Evolutionary conservation across 345 rosid genomes (phyloP), one percentile per base, ranked within the genome.

Genomic region (Salix brachista): DNA sequence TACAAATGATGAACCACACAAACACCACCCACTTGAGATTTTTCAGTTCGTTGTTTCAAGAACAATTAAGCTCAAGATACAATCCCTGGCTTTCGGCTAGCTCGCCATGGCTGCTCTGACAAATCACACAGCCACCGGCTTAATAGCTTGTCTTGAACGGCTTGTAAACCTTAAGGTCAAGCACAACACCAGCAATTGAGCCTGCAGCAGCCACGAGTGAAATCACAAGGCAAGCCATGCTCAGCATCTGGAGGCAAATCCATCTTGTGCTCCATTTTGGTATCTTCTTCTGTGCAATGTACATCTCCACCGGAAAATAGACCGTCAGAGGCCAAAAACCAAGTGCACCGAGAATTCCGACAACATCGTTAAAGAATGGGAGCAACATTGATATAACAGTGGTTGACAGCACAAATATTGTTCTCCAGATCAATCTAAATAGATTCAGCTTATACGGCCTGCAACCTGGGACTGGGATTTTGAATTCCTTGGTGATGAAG

Each of bases 301-400:
- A 66, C 69, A 66, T 66, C 69, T 66, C 69, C 69, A 66, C 69
- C 18, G 69, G 69, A 32, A 66, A 66, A 66, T 66, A 66, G 69
- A 66, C 69, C 2, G 69, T 66, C 69, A 66, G 36, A 21, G 69
- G 69, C 69, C 69, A 66, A 18, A 66, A 66, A 34, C 69, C 69
- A 66, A 66, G 41, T 32, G 69, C 69, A 10, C 69, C 69, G 7
- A 66, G 69, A 66, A 66, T 66, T 37, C 69, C 69, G 16, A 66
- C 69, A 3, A 66, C 41, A 37, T 66, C 69, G 10, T 66, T 66
- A 8, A 66, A 66, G 46, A 66, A 66, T 3, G 67, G 67, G 67
- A 65, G 67, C 39, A 65, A 13, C 67, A 65, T 65, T 65, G 67
- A 26, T 32, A 65, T 26, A 65, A 65, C n/a, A 26, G 67, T 65